Evolutionary conservation across 371 early-diverging fungal species (phyloP).

Genomic region (Rhizopus microsporus): DNA sequence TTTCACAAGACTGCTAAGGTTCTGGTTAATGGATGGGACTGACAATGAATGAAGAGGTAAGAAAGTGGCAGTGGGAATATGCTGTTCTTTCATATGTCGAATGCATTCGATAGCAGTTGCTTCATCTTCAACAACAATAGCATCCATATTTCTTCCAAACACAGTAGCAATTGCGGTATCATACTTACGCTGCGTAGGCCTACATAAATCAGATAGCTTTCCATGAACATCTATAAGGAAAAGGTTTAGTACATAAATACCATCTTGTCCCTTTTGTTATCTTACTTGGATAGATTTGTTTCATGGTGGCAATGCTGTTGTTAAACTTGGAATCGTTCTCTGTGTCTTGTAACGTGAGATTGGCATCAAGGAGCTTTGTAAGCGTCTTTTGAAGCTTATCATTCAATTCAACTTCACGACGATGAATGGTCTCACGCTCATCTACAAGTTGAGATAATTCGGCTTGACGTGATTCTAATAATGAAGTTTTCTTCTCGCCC

Average conservation of each 20-base stretch:
- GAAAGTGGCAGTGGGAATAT: conserved; percentile 91
- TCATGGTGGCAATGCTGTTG: conserved; percentile 78
- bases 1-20: conserved; percentile 71
- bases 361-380: conserved; percentile 77
- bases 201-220: conserved; percentile 86
- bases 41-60: conserved; percentile 87
- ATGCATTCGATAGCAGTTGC: conserved; percentile 83
- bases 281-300: conserved; percentile 74
- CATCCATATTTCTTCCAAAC: conserved; percentile 78
- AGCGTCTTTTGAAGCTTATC: conserved; percentile 78
- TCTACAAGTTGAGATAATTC: conserved; percentile 44
- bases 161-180: conserved; percentile 82
- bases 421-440: conserved; percentile 43
- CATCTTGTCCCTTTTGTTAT: neutral
- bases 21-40: conserved; percentile 76
- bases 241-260: neutral
- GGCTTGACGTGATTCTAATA: conserved; percentile 27
- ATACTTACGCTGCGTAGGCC: conserved; percentile 93
- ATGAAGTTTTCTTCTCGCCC: conserved; percentile 28
- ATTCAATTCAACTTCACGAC: conserved; percentile 74
- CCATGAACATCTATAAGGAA: conserved; percentile 74
- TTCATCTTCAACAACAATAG: conserved; percentile 80
- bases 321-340: conserved; percentile 76
- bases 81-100: conserved; percentile 91
- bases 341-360: conserved; percentile 78